Percentiles rank a stretch among this genome's conserved stretches.
Evolutionary conservation across 768 basidiomycete species (phyloP).

Genomic region (Serpula lacrymans): DNA sequence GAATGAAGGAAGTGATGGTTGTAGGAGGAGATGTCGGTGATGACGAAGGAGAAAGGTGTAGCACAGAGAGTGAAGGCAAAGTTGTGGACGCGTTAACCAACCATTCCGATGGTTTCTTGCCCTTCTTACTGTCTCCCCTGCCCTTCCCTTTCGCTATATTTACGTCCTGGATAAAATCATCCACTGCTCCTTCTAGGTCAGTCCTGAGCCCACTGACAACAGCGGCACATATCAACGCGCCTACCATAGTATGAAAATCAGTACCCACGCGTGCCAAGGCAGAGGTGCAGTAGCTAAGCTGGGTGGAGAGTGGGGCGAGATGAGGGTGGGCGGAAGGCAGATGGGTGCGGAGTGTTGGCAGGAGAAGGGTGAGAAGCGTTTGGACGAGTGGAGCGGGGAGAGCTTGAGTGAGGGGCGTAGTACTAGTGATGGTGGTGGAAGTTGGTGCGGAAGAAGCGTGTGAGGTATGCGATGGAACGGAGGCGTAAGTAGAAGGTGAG

Average conservation of each 20-base stretch:
- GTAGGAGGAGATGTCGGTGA: slow-evolving; percentile 68
- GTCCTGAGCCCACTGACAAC: slow-evolving; percentile 55
- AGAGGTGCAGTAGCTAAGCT: slow-evolving; percentile 89
- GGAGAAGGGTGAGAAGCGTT: slow-evolving; percentile 45
- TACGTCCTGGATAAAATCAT: no score
- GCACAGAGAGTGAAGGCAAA: slow-evolving; percentile 16
- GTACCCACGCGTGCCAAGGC: slow-evolving; percentile 91
- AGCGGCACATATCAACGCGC: slow-evolving; percentile 64
- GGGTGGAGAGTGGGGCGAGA: slow-evolving; percentile 85
- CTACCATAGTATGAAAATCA: no score
- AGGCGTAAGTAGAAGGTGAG: slow-evolving; percentile 29
- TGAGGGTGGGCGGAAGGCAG: slow-evolving; percentile 59
- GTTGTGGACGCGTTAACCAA: slow-evolving; percentile 38
- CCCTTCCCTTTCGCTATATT: no score
- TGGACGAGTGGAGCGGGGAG: slow-evolving; percentile 6
- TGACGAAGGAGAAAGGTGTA: slow-evolving; percentile 19
- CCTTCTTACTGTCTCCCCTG: slow-evolving; percentile 10
- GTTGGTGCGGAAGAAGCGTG: slow-evolving; percentile 13
- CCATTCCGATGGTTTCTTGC: slow-evolving; percentile 59
- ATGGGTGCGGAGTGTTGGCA: slow-evolving; percentile 59
- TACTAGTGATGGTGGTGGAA: slow-evolving; percentile 16
- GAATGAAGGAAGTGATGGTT: slow-evolving; percentile 68
- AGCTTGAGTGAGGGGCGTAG: background rate
- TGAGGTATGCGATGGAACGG: slow-evolving; percentile 14
- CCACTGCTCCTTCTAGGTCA: no score